Evolutionary conservation across 202 grass and related monocot species (phyloP).

Genomic region (Elaeis oleifera): DNA sequence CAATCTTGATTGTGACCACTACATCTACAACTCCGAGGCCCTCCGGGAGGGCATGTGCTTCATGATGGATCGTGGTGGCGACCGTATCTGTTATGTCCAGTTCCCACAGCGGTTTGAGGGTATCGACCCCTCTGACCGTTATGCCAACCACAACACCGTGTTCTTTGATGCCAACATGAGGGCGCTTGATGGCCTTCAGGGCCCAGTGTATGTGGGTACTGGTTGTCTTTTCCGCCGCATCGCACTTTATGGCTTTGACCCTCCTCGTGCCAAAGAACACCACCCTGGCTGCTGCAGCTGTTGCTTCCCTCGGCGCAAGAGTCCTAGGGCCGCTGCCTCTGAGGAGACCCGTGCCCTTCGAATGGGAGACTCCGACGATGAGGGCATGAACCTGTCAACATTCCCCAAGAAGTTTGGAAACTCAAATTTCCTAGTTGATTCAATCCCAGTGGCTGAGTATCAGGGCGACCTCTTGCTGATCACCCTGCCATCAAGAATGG

Average conservation of each 20-base stretch:
- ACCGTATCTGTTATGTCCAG: slow-evolving; percentile 92
- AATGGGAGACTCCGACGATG: slow-evolving; percentile 73
- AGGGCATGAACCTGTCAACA: slow-evolving; percentile 79
- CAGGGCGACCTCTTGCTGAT: slow-evolving; percentile 92
- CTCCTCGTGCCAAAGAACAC: slow-evolving; percentile 77
- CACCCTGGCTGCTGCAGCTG: slow-evolving; percentile 63
- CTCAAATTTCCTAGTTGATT: slow-evolving; percentile 70
- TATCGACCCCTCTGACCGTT: slow-evolving; percentile 92
- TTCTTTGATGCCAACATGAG: slow-evolving; percentile 98
- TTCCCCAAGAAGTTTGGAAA: slow-evolving; percentile 98
- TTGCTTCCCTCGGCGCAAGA: slow-evolving; percentile 72
- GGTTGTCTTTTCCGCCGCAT: slow-evolving; percentile 89
- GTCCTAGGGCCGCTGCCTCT: slow-evolving; percentile 16
- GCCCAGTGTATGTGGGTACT: slow-evolving; percentile 88
- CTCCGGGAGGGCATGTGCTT: slow-evolving; percentile 96
- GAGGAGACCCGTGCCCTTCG: slow-evolving; percentile 67
- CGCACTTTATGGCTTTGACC: slow-evolving; percentile 87
- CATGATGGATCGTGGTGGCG: slow-evolving; percentile 97
- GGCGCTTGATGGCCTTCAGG: slow-evolving; percentile 75
- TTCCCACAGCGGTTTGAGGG: slow-evolving; percentile 95
- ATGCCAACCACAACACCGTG: slow-evolving; percentile 95
- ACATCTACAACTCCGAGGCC: slow-evolving; percentile 90
- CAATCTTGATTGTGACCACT: slow-evolving; percentile 96
- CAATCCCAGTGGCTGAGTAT: slow-evolving; percentile 82
- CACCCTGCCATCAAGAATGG: slow-evolving; percentile 90